Evolutionary conservation across 2,329 filamentous ascomycete species (phyloP), one percentile per base, ranked within the genome.

Genomic region (Hypoxylon rubiginosum): DNA sequence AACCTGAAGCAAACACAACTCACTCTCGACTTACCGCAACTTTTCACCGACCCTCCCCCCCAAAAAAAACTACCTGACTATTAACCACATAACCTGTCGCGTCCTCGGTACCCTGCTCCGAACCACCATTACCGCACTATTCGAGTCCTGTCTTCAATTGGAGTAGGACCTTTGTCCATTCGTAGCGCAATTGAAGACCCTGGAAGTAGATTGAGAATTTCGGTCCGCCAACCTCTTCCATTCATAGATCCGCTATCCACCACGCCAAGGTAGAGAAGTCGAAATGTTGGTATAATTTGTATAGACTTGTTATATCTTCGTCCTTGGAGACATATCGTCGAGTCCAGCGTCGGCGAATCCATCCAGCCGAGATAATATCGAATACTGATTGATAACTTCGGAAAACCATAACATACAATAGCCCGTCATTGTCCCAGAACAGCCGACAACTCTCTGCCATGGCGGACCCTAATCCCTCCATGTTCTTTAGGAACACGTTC

Each of bases 401-500:
- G 11, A 49, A 55, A 43, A 15, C 3, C 17, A 54, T 26, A 45
- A 49, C 32, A 15, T 43, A 48, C 32, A 39, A 50, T n/a, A 36
- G 4, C 32, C 8, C 49, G 34, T 41, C 43, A 28, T 46, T 32
- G 30, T 15, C 24, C 11, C 58, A 41, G 48, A 49, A 45, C n/a
- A 39, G 34, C 32, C 24, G 17, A 39, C 34, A 52, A 24, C 60
- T 34, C 26, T 51, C 39, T 62, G 65, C 70, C n/a, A 74, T 75
- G 74, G 71, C 70, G 55, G 63, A 58, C 49, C 54, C 72, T 58
- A 69, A 58, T 36, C 65, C 72, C 52, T 62, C 74, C 39, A 49
- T 58, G 39, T 71, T 72, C 21, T 64, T 52, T 39, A 43, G 71
- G 68, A 28, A 64, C 66, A 30, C 75, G 76, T 63, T 77, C 60